phyloP scores from a whole-genome alignment of 176 grass and related monocot genomes.

The Luzula sylvatica region DNA sequence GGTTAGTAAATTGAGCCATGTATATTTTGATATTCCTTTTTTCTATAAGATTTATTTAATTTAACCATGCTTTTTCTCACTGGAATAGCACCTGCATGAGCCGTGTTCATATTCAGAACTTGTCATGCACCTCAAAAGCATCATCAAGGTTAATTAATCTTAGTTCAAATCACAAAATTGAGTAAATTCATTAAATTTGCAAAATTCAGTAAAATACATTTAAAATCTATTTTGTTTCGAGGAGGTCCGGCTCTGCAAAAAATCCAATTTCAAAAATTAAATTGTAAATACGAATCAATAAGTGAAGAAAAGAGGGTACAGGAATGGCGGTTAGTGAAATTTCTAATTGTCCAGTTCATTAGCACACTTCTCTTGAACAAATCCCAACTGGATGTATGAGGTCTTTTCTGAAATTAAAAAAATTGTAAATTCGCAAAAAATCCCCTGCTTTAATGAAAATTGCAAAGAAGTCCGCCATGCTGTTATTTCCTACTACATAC shows the following conservation, averaged over 20 bases:
- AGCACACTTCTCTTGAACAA: conserved; percentile 77
- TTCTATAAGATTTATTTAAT: conserved; percentile 16
- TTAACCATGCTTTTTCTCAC: neutral
- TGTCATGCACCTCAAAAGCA: conserved; percentile 89
- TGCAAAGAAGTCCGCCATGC: too few relatives aligned
- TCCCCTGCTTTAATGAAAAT: too few relatives aligned
- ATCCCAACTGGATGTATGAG: conserved; percentile 89
- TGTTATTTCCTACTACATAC: too few relatives aligned
- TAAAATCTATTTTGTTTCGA: conserved; percentile 41
- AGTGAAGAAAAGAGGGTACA: conserved; percentile 21
- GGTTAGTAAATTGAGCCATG: conserved; percentile 20
- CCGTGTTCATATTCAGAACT: conserved; percentile 52
- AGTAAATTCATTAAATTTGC: neutral
- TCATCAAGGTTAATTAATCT: conserved; percentile 54
- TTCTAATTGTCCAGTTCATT: conserved; percentile 44
- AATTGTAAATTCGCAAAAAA: too few relatives aligned
- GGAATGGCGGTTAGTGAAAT: conserved; percentile 60
- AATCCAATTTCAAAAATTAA: conserved; percentile 63
- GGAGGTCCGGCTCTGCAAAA: conserved; percentile 80
- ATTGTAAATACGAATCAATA: conserved; percentile 46
- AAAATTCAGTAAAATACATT: too few relatives aligned
- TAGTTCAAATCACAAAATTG: neutral
- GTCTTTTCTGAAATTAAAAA: conserved; percentile 12
- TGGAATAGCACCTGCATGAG: conserved; percentile 56
- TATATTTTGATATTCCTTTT: neutral